Conservation (phyloP, 2,329 filamentous ascomycete genomes). For the Simplicillium sp. region DNA sequence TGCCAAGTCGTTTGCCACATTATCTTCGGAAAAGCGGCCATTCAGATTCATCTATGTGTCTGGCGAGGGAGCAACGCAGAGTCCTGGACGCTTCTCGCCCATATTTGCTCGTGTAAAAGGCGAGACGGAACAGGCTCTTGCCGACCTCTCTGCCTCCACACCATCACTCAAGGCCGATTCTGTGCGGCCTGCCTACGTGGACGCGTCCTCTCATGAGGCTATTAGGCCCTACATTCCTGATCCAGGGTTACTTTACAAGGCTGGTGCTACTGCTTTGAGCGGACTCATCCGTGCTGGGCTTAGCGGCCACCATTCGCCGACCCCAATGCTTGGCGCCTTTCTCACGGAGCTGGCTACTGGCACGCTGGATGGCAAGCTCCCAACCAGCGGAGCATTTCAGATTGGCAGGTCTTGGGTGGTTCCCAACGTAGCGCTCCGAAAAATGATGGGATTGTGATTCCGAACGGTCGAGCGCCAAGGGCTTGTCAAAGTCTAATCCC, state of each 20-base stretch:
- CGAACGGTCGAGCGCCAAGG: no score
- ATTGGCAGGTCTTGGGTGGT: conserved; percentile 25
- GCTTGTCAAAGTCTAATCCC: no score
- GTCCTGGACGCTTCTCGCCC: conserved; percentile 43
- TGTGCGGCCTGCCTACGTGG: conserved; percentile 51
- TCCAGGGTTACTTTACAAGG: conserved; percentile 10
- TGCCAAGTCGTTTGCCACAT: conserved; percentile 46
- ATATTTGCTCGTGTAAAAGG: conserved; percentile 59
- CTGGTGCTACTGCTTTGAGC: conserved; percentile 11
- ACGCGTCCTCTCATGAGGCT: conserved; percentile 30
- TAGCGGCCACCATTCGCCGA: conserved; percentile 27
- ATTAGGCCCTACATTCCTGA: conserved; percentile 32
- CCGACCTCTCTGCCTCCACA: conserved; percentile 35
- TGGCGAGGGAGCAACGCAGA: conserved; percentile 49
- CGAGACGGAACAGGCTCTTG: conserved; percentile 49
- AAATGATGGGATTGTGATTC: conserved; percentile 17
- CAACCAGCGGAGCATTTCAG: conserved; percentile 17
- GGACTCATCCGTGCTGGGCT: conserved; percentile 13
- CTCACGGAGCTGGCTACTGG: conserved; percentile 37
- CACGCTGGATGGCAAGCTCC: conserved; percentile 15
- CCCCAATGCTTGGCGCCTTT: conserved; percentile 31
- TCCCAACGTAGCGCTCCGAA: conserved; percentile 23
- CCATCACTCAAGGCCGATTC: conserved; percentile 43
- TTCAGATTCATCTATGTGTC: conserved; percentile 68
- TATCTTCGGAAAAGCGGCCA: conserved; percentile 32